phyloP scores from a whole-genome alignment of 148 eudicot genomes.

The Rhododendron molle region DNA sequence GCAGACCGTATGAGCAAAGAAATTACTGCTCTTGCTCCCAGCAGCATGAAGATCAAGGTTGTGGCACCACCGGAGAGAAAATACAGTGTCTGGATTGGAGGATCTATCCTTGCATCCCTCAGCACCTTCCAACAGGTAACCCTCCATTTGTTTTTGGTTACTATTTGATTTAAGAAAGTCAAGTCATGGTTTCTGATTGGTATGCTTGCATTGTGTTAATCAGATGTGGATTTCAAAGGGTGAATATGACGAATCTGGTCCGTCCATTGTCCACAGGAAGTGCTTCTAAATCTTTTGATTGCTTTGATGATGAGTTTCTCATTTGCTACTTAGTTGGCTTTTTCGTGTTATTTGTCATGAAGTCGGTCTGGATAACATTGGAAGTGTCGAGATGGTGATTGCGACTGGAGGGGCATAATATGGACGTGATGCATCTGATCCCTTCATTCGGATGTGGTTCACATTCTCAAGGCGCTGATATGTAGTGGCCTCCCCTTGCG shows the following conservation, averaged over 20 bases:
- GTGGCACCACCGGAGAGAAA: constrained; percentile 44
- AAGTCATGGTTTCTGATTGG: not conserved
- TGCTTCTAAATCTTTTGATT: constrained; percentile 20
- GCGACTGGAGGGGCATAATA: constrained; percentile 6
- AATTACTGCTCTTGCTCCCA: constrained; percentile 33
- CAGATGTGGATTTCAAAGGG: constrained; percentile 31
- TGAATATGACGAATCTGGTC: constrained; percentile 36
- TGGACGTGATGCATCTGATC: not conserved
- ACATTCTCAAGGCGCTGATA: constrained; percentile 3
- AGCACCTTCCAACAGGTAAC: constrained; percentile 31
- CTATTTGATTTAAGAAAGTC: not conserved
- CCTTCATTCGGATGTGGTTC: not conserved
- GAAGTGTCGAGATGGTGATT: not conserved
- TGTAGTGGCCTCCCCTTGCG: not conserved
- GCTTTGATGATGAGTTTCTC: constrained; percentile 14
- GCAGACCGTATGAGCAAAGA: constrained; percentile 42
- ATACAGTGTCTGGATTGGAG: constrained; percentile 44
- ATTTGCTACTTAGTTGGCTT: constrained; percentile 11
- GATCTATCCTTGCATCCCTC: constrained; percentile 38
- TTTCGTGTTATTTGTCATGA: constrained; percentile 15
- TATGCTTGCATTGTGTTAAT: not conserved
- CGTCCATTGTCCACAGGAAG: constrained; percentile 38
- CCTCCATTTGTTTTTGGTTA: not conserved
- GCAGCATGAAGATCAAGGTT: constrained; percentile 40
- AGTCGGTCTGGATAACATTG: constrained; percentile 15